phyloP scores from a whole-genome alignment of 2,329 filamentous ascomycete species.

The Alternaria solani region DNA sequence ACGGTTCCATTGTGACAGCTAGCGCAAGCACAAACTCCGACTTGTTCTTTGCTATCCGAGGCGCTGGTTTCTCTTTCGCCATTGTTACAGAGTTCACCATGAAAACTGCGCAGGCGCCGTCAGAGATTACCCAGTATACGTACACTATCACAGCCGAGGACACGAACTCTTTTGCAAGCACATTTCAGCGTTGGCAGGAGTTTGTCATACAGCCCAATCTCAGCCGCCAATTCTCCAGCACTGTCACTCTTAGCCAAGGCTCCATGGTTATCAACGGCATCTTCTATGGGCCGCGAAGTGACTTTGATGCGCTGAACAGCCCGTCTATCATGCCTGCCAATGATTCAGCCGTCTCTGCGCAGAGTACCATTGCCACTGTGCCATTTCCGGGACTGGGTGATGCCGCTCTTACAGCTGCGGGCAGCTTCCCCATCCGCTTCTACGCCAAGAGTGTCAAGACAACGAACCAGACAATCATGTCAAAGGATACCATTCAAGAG shows the following conservation, averaged over 20 bases:
- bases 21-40: conserved; percentile 1
- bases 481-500: neutral
- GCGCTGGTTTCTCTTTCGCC: conserved; percentile 3
- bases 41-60: conserved; percentile 5
- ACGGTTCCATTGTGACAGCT: conserved; percentile 1
- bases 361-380: neutral
- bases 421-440: neutral
- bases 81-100: conserved; percentile 5
- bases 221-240: conserved; percentile 3
- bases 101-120: neutral
- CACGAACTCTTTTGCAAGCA: neutral
- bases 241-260: neutral
- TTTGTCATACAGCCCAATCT: neutral
- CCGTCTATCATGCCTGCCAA: neutral
- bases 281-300: neutral
- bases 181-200: neutral
- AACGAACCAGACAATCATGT: neutral
- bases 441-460: conserved; percentile 6
- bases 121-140: neutral
- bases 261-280: conserved; percentile 1
- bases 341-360: neutral
- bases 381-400: neutral
- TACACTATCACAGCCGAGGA: neutral
- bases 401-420: neutral
- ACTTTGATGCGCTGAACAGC: neutral